Conservation (phyloP, 306 rosid species). For the Albizia julibrissin region DNA sequence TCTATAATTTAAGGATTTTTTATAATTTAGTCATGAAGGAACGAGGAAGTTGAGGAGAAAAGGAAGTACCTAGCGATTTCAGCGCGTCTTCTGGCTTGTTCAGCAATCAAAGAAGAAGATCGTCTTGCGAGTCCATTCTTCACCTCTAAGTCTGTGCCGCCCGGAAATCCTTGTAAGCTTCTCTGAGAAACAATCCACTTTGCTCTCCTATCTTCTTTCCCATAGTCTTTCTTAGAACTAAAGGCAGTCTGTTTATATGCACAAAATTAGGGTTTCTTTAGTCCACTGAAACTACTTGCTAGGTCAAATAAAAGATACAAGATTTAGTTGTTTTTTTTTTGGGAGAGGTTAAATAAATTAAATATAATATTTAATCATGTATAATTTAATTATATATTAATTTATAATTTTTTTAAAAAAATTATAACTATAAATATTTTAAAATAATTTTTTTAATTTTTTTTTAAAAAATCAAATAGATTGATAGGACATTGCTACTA, state of each 20-base stretch:
- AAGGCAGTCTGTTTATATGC: slow-evolving; percentile 72
- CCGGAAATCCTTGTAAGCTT: slow-evolving; percentile 62
- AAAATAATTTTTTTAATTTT: too few relatives aligned
- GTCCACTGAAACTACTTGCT: background rate
- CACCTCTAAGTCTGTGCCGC: slow-evolving; percentile 38
- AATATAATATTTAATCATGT: too few relatives aligned
- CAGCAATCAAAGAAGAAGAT: slow-evolving; percentile 65
- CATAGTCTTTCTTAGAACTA: slow-evolving; percentile 74
- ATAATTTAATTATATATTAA: too few relatives aligned
- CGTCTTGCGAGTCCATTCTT: slow-evolving; percentile 18
- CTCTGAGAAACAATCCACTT: slow-evolving; percentile 78
- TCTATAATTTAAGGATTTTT: too few relatives aligned
- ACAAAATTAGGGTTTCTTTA: slow-evolving; percentile 15
- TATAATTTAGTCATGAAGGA: too few relatives aligned
- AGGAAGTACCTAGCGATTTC: slow-evolving; percentile 62
- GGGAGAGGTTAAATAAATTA: accelerated
- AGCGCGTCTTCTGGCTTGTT: slow-evolving; percentile 70
- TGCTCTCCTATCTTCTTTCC: slow-evolving; percentile 74
- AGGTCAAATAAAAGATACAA: background rate
- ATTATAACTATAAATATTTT: too few relatives aligned
- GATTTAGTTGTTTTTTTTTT: too few relatives aligned
- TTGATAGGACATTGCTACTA: too few relatives aligned
- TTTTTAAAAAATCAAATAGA: too few relatives aligned
- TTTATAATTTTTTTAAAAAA: too few relatives aligned
- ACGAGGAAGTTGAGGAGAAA: background rate